Base-by-base conservation (phyloP, 202 grass and related monocot genomes). In the Schoenoplectus triqueter region DNA sequence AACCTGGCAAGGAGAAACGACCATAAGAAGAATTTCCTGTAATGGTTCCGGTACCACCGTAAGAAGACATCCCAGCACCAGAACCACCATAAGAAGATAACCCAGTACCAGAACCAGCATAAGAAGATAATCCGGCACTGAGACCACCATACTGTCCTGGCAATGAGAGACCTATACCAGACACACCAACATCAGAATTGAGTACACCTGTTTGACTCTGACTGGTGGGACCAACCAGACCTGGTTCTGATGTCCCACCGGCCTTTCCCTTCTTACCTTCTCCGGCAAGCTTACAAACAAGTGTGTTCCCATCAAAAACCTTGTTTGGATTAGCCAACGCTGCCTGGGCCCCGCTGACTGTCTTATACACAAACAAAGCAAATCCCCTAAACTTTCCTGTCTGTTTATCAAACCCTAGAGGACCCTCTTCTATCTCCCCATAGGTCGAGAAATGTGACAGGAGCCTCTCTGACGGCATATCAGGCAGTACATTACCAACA, bases 381-480 rank as follows among this genome's bases (percentile, higher is more conserved):
- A 92, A 99, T 3, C 96, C 93, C 78, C 90, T 88, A 80, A 99
- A 99, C 56, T 92, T 99, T 40, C 96, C 96, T 2, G 96, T 99
- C 86, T 88, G 87, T 78, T 96, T 99, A 69, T 99, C 96, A 8
- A 99, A 95, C 6, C 96, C 96, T 14, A 99, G 80, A 5, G 96
- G 96, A n/a, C 96, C 96, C 86, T 95, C 93, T 85, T 96, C 93
- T 42, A 99, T 99, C 88, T 99, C 93, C 1, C 96, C 96, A 50
- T 95, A 99, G 2, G 91, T 46, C 0, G 90, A 73, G 0, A 99
- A 99, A 81, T 96, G 91, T 0, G 90, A 85, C 7, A 99, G 90
- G 21, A 99, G 92, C 15, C 93, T 91, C 63, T 95, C 96, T 0
- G 96, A 99, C 0, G 90, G 82, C 89, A 99, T 96, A 63, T 96